Base-by-base conservation (phyloP, 208 protist genomes). In the Strigomonas culicis region DNA sequence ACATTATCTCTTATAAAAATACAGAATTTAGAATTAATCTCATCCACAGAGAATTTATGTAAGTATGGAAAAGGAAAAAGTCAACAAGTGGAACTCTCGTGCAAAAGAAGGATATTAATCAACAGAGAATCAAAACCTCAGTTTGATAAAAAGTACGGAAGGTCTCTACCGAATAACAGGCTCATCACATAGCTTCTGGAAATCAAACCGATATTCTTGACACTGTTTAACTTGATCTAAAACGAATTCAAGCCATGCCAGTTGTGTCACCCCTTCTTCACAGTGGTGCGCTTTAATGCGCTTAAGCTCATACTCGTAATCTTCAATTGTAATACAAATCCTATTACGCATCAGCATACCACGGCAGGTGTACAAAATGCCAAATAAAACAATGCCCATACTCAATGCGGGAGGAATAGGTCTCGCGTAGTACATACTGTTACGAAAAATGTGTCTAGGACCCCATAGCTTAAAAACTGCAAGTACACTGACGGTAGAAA, bases 271-370 rank as follows among this genome's bases (percentile, higher is more conserved):
- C 19, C 91, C 91, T 51, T 92, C 83, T 56, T 93, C 76, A 61
- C 86, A 93, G 56, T 96, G 91, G 58, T 96, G 91, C 0, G 79
- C 91, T 59, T 88, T 93, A n/a, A 94, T 86, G 30, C 86, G 75
- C 44, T 96, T 96, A 32, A 96, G 60, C 61, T 96, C 91, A 59
- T 96, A 96, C 46, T 96, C 91, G 55, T 93, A 96, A 67, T 96
- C 91, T 46, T 96, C 91, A 63, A 96, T 96, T 75, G 90, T 86
- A 44, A 79, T 91, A 47, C 84, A 92, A 68, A 94, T 92, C 4
- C 83, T 74, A 59, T 90, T 92, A 25, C 85, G 70, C 80, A 96
- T 96, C 10, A 94, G 70, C 87, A 94, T 93, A 19, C 83, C 83
- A 21, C 90, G 79, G 66, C 85, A 93, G 2, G 86, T 96, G 66